phyloP scores from a whole-genome alignment of 352 stramenopile species.

The Plasmopara muralis region DNA sequence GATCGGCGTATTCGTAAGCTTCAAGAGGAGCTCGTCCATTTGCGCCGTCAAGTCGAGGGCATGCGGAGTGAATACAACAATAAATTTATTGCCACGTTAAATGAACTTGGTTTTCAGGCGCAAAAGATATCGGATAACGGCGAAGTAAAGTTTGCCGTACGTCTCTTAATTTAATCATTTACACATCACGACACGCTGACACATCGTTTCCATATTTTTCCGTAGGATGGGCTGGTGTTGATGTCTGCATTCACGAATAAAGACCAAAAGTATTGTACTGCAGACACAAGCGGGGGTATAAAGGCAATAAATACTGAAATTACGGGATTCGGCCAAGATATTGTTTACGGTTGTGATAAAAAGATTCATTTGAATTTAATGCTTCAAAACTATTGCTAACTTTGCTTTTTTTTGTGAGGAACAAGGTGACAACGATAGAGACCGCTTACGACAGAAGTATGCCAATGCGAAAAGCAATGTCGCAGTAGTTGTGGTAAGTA shows the following conservation, averaged over 20 bases:
- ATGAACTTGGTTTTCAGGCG: slow-evolving; percentile 73
- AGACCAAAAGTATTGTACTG: background rate
- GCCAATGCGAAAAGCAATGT: slow-evolving; percentile 79
- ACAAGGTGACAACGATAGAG: slow-evolving; percentile 38
- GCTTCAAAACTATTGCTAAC: background rate
- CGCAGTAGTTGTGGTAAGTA: slow-evolving; percentile 48
- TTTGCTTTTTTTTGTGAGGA: background rate
- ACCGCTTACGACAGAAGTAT: slow-evolving; percentile 73
- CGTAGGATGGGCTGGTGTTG: slow-evolving; percentile 61
- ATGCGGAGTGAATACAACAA: slow-evolving; percentile 72
- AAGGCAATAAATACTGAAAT: background rate
- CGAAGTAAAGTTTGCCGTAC: slow-evolving; percentile 78
- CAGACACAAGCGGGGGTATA: background rate
- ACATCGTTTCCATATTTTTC: background rate
- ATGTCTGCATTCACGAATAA: slow-evolving; percentile 51
- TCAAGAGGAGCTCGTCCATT: slow-evolving; percentile 56
- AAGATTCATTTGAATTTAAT: too few species aligned
- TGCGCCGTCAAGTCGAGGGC: slow-evolving; percentile 61
- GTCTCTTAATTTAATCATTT: background rate
- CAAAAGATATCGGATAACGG: slow-evolving; percentile 68
- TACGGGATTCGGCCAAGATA: slow-evolving; percentile 7
- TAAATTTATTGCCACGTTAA: slow-evolving; percentile 59
- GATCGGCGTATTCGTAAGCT: slow-evolving; percentile 79
- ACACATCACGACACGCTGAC: too few species aligned
- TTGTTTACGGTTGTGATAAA: too few species aligned